Evolutionary conservation across 495 filamentous ascomycete species (phyloP).

Genomic region (Annulohypoxylon maeteangense): DNA sequence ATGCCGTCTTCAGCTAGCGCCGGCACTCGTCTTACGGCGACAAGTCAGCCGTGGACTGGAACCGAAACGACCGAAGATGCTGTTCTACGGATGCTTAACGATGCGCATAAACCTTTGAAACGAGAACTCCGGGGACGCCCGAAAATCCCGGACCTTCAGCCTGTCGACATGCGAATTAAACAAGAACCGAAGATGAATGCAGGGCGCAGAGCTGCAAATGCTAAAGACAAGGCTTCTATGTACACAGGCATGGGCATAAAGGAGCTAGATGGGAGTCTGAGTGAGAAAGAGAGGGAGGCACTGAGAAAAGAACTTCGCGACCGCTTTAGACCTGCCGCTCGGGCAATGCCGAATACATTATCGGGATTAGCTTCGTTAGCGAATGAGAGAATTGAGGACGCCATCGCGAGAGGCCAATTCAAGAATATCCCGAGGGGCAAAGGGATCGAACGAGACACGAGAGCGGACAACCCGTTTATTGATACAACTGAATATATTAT

Average conservation of each 20-base stretch:
- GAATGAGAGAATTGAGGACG: constrained; percentile 94
- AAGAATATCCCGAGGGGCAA: constrained; percentile 86
- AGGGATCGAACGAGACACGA: constrained; percentile 78
- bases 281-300: constrained; percentile 75
- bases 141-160: constrained; percentile 63
- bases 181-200: constrained; percentile 50
- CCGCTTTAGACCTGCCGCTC: constrained; percentile 76
- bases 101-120: constrained; percentile 77
- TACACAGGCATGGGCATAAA: constrained; percentile 70
- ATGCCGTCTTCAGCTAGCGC: constrained; percentile 74
- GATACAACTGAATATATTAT: constrained; percentile 98
- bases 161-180: constrained; percentile 70
- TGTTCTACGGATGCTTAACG: constrained; percentile 87
- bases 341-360: constrained; percentile 80
- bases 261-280: constrained; percentile 66
- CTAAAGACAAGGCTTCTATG: constrained; percentile 78
- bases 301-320: constrained; percentile 79
- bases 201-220: constrained; percentile 75
- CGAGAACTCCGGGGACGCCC: constrained; percentile 54
- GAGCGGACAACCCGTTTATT: constrained; percentile 87
- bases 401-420: constrained; percentile 91
- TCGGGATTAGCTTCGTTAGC: constrained; percentile 84
- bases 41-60: constrained; percentile 80
- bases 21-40: constrained; percentile 77
- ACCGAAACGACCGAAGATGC: constrained; percentile 77